These are phyloP conservation scores for Botryotinia calthae DNA, from an alignment of 2,329 filamentous ascomycete species.

Conservation along the genomic window DNA sequence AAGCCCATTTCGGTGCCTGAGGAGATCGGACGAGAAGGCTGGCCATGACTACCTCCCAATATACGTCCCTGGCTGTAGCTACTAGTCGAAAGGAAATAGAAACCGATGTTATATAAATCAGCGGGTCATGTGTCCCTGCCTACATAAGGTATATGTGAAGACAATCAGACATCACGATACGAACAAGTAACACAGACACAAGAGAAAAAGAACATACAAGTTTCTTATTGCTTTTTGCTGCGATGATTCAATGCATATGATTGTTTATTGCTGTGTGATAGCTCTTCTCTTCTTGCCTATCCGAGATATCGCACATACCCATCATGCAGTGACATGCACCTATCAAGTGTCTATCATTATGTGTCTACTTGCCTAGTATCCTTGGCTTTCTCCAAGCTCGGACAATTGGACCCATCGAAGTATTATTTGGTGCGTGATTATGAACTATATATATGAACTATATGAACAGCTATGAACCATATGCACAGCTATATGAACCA, in stretches of 20 bases:
- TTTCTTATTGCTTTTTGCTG: not conserved
- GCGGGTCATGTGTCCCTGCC: not conserved
- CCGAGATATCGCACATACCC: not conserved
- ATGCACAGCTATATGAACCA: not conserved
- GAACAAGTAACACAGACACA: not conserved
- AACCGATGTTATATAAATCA: not conserved
- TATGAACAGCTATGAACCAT: not conserved
- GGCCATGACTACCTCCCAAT: not conserved
- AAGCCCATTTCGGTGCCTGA: not conserved
- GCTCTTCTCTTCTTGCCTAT: not conserved
- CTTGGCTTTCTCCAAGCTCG: not conserved
- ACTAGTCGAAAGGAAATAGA: not conserved
- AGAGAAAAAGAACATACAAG: not conserved
- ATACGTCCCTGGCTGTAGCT: too few species aligned
- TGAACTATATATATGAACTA: not conserved
- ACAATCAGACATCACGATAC: not conserved
- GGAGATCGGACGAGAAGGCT: not conserved
- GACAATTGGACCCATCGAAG: not conserved
- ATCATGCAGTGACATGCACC: not conserved
- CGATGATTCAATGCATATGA: too few species aligned
- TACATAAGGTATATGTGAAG: not conserved
- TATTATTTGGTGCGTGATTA: not conserved
- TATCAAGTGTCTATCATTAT: not conserved
- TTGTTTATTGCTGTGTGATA: not conserved
- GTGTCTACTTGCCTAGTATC: not conserved